phyloP scores from a whole-genome alignment of 306 rosid genomes.

The Inga laurina region DNA sequence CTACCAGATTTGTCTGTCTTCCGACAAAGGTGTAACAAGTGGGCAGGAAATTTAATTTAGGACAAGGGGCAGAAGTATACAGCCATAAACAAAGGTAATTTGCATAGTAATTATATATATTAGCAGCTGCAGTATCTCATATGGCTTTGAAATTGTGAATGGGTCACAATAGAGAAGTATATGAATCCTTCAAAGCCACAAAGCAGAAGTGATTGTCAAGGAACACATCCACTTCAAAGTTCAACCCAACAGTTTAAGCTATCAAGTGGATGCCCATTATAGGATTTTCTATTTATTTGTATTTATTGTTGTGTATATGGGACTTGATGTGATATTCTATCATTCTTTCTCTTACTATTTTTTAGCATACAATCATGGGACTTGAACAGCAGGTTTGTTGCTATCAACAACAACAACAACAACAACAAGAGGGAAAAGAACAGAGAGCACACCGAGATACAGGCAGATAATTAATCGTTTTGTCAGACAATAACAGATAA shows the following conservation, averaged over 20 bases:
- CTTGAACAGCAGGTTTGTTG: too few species aligned
- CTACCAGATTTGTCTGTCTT: too few species aligned
- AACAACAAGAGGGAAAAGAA: background rate
- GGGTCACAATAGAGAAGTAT: background rate
- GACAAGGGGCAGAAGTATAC: background rate
- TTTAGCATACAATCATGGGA: too few species aligned
- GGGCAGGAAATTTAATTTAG: background rate
- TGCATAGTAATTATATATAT: background rate
- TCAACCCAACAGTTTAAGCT: background rate
- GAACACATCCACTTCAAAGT: background rate
- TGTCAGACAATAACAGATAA: background rate
- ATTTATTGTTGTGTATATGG: background rate
- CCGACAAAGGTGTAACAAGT: background rate
- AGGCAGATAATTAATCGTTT: constrained; percentile 18
- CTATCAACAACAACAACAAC: background rate
- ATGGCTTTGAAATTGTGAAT: background rate
- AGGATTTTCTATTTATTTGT: background rate
- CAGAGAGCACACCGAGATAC: background rate
- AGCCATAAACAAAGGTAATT: background rate
- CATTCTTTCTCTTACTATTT: too few species aligned
- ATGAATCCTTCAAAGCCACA: background rate
- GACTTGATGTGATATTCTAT: too few species aligned
- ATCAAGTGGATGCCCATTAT: background rate
- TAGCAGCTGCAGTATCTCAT: background rate
- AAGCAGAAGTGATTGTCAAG: background rate